Base-by-base conservation (phyloP, 2,329 filamentous ascomycete genomes). In the Graphiopsis chlorocephala region DNA sequence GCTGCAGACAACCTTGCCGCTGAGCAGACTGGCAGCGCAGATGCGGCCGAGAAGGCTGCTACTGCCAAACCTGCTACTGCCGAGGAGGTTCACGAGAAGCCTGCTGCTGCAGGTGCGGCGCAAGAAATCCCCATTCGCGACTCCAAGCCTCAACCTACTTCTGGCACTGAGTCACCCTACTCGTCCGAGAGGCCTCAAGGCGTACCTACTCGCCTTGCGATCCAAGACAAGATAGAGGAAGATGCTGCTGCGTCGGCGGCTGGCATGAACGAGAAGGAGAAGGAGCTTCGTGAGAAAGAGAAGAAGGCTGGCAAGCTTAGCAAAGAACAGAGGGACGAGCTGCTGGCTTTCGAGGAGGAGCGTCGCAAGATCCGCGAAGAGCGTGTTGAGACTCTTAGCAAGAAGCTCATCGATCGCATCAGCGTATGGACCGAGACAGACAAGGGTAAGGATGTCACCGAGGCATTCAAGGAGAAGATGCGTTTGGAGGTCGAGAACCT, bases 361-460 rank as follows among this genome's bases (percentile, higher is more conserved):
- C 89, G 95, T 25, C 88, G 89, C 66, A 86, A 85, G 70, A 88
- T 96, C 68, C 90, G 95, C 50, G 88, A 97, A 75, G 93, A 99
- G 78, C 91, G 95, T 67, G 91, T 99, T 28, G 88, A 92, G 66
- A 95, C 87, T 7, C 85, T 99, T 17, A 84, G 88, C 14, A 88
- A 88, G 76, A 98, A 98, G 81, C 85, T 99, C 26, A 81, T 95
- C 66, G 92, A 97, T 77, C 90, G 93, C 65, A 87, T 98, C 74
- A 93, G 90, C 69, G 88, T 98, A 48, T 98, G 93, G 94, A 97
- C 95, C 6, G 95, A 99, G 82, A 97, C 94, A 3, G 95, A 98
- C 80, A 96, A 95, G 81, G 87, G 90, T 53, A 67, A 79, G 15
- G 93, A 96, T 71, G 92, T 97, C 66, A 98, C 94, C 35, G 82